Base-by-base conservation (phyloP, 139 green algal genomes). In the Picochlorum sp. region DNA sequence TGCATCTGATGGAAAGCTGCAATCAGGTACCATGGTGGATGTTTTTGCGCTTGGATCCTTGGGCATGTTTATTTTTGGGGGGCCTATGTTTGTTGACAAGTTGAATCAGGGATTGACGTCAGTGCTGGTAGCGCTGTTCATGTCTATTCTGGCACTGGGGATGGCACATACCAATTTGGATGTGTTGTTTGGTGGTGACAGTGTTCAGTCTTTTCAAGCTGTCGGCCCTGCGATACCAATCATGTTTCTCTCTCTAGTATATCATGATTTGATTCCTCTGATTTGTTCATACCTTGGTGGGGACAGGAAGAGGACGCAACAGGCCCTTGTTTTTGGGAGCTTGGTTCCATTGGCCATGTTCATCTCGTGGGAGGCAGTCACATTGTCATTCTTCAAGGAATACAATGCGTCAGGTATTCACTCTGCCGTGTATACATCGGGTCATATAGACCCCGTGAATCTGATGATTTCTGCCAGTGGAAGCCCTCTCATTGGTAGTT, bases 221-320 rank as follows among this genome's bases (percentile, higher is more conserved):
- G 69, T 72, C 24, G 58, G 66, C 15, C 28, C 62, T 0, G 68
- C 74, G 2, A 21, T 90, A 26, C 85, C 85, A 26, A 76, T 91
- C 68, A 65, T 88, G 20, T 84, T 89, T 30, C 77, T 92, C 23
- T 60, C 85, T 3, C 64, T 91, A 1, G 85, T 92, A 4, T 92
- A 77, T 56, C 85, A 92, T 63, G 80, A 92, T 55, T 68, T 92
- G n/a, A 62, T 90, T 8, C 85, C 85, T 2, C 70, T 90, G 9
- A 60, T 92, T n/a, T 85, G 77, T 28, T 54, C 66, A 9, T 82
- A 84, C 54, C 73, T 92, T 41, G 71, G 65, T 4, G 81, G 76
- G 26, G 76, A 92, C 68, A 50, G 77, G 8, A 11, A 47, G 14
- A 10, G 8, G 9, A 30, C 51, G 44, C 65, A 77, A 11, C 61